Evolutionary conservation across 2,329 filamentous ascomycete genomes (phyloP), one percentile per base, ranked within the genome.

Genomic region (Hawksworthiomyces lignivorus): DNA sequence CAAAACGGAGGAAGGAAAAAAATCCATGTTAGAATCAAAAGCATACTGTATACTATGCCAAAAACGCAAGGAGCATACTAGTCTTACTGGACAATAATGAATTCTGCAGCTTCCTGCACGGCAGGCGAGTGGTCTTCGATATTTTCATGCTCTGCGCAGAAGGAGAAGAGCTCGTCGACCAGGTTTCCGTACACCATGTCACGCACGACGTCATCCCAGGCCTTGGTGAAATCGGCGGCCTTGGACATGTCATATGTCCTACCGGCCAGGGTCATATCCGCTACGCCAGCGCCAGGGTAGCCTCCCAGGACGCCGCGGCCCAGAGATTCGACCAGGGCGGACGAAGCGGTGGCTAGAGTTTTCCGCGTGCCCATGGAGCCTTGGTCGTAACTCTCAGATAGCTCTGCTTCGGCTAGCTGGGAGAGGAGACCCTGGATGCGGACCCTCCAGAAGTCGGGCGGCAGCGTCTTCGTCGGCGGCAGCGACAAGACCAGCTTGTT

Each of bases 331-430:
- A 86, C 68, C 43, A 89, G 60, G 7, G 77, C 75, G 27, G 82
- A 82, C 9, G 80, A 71, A 0, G 81, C 84, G 7, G 85, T 87
- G 0, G 84, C 77, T 36, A 90, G 62, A 17, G 82, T 84, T 63
- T 87, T 88, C 39, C 85, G 70, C 45, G 80, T 79, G 1, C 85
- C 85, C 50, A 90, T 62, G 0, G 77, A 70, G 12, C 82, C 84
- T 60, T 87, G 87, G 58, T 90, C 85, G 54, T 88, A 90, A 56
- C 82, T 87, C 59, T 90, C 85, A 1, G 82, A 87, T 24, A 90
- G 65, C 38, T 86, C 77, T 2, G 78, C 82, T 24, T 79, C 72
- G 8, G 72, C 79, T 41, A 90, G 64, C 52, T 77, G 70, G 51
- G 66, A 62, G 51, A 86, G 65, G 14, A 87, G 59, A 2, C 70